Evolutionary conservation across 495 filamentous ascomycete genomes (phyloP).

Genomic region (Penicillium pancosmium): DNA sequence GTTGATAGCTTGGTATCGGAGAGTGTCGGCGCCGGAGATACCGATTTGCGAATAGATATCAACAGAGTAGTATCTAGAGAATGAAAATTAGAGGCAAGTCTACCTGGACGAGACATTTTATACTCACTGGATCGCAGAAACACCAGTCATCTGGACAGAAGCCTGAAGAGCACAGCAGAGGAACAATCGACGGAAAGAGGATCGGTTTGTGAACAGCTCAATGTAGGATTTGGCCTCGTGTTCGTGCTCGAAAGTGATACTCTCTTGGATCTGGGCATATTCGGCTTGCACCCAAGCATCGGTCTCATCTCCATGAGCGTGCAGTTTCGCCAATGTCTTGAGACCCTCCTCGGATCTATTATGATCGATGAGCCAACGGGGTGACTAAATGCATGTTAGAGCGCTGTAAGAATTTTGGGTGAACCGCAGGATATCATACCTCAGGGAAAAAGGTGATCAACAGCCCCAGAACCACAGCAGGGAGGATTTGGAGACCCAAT

Average conservation of each 20-base stretch:
- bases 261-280: conserved; percentile 45
- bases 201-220: conserved; percentile 65
- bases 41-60: conserved; percentile 69
- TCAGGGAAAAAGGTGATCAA: conserved; percentile 54
- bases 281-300: conserved; percentile 49
- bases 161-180: conserved; percentile 69
- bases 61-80: conserved; percentile 63
- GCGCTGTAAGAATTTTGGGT: background rate
- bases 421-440: conserved; percentile 22
- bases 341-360: conserved; percentile 51
- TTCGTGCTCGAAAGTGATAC: conserved; percentile 51
- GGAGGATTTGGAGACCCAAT: conserved; percentile 45
- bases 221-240: conserved; percentile 69
- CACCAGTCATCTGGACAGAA: conserved; percentile 73
- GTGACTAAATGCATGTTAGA: conserved; percentile 36
- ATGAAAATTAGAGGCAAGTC: conserved; percentile 1
- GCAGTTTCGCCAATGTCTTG: conserved; percentile 51
- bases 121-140: conserved; percentile 65
- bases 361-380: conserved; percentile 59
- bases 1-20: conserved; percentile 74
- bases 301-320: conserved; percentile 48
- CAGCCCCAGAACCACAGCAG: conserved; percentile 43
- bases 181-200: conserved; percentile 69
- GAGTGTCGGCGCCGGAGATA: conserved; percentile 61
- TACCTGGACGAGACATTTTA: background rate